Evolutionary conservation across 2,329 filamentous ascomycete species (phyloP), one percentile per base, ranked within the genome.

Genomic region (Tolypocladium amazonense): DNA sequence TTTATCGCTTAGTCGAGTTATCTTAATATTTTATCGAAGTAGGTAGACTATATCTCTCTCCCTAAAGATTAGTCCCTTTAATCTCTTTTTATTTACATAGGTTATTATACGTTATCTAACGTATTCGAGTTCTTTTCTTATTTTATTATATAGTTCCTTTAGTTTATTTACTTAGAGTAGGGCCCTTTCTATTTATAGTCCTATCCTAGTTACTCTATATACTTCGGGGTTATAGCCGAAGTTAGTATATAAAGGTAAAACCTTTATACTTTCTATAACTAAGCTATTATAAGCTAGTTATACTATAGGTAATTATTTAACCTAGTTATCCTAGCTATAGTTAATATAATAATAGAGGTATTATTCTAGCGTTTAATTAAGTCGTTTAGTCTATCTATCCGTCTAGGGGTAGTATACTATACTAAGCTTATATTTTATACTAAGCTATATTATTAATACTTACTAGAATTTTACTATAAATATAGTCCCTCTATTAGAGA

Each of bases 41-140:
- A 62, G n/a, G 53, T 62, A 62, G 38, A 60, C 39, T 57, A 56
- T 62, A 60, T 60, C 43, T 54, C 58, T 43, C 35, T 62, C 45
- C 20, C 33, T 11, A 58, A 62, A 50, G 18, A 47, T 62, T 62
- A 58, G 35, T 58, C 52, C 43, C 33, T 56, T 58, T 37, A 43
- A 43, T 43, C 20, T 43, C n/a, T 43, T 43, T n/a, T 43, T 43
- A 43, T 43, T 43, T n/a, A 43, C n/a, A 43, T 43, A 20, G 20
- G 38, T 41, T 41, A 41, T 20, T 41, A 41, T 41, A 5, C 15
- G 2, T 41, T 41, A 41, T 41, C 18, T 41, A 41, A 41, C 15
- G 15, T 41, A 41, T 41, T 41, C 15, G 15, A 41, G 38, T 41
- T 41, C 38, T 20, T 41, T 20, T 20, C 18, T 41, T 41, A 41